Base-by-base conservation (phyloP, 495 filamentous ascomycete species). In the Penicillium herquei region DNA sequence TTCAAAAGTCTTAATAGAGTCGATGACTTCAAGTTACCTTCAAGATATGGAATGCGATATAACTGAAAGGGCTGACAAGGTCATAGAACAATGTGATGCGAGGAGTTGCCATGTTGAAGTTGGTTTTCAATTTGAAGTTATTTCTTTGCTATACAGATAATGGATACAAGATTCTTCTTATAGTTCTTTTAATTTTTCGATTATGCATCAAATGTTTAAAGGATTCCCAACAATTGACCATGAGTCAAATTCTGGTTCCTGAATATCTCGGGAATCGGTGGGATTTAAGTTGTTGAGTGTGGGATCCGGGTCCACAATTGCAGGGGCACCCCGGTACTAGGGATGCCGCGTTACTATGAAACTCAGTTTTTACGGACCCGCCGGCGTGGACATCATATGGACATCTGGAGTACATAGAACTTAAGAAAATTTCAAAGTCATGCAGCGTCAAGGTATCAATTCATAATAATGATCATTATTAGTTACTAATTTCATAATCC, bases 31-130 rank as follows among this genome's bases (percentile, higher is more conserved):
- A 49, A n/a, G 51, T 45, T 44, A 58, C 59, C 31, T 30, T 59
- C 8, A 63, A 40, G 10, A 54, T 44, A 34, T 66, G 52, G 39
- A 66, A 63, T 4, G 54, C 63, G 39, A 63, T 58, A 17, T 55
- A 61, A 47, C 57, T 63, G 44, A 63, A 66, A 5, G 63, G 63
- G 30, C 63, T 63, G n/a, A 51, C 53, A 54, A 66, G 55, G 55
- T 63, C 63, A 42, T 61, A 63, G 43, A 58, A 66, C 4, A 62
- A 41, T 11, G 57, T 61, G 33, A 63, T 59, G 9, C 51, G 44
- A 21, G 60, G 53, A 30, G 31, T 21, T 10, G 13, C 7, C 60
- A 63, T 63, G 8, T 8, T 53, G 11, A 33, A 49, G n/a, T n/a
- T n/a, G n/a, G n/a, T n/a, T 16, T 40, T 14, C 1, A 17, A 21